Percentiles rank a stretch among this genome's conserved stretches.
Conservation (phyloP, 2,329 filamentous ascomycete species). For the Cytospora piceicola region DNA sequence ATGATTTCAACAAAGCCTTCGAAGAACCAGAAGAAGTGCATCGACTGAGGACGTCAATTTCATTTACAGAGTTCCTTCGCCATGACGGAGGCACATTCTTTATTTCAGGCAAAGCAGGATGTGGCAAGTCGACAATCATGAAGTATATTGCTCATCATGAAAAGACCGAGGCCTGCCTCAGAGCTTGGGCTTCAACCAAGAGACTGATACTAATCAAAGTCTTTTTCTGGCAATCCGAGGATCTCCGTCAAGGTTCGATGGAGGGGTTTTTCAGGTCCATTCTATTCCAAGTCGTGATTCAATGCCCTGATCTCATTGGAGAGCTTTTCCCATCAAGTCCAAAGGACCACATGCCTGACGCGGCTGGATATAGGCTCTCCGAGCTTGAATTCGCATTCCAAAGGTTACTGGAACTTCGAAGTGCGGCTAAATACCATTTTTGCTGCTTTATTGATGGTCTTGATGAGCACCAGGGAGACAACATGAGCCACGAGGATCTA, state of each 20-base stretch:
- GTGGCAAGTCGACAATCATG: constrained; percentile 27
- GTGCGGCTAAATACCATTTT: neutral
- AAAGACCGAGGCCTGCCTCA: neutral
- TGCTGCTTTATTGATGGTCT: neutral
- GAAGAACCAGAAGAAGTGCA: constrained; percentile 5
- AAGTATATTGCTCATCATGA: constrained; percentile 11
- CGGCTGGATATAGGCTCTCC: neutral
- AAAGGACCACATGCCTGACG: neutral
- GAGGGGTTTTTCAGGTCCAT: constrained; percentile 33
- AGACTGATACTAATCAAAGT: constrained; percentile 23
- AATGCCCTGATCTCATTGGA: constrained; percentile 30
- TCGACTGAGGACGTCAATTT: neutral
- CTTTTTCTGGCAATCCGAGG: constrained; percentile 31
- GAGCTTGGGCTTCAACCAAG: constrained; percentile 9
- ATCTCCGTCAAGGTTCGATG: constrained; percentile 28
- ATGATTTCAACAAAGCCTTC: neutral
- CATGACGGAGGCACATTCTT: neutral
- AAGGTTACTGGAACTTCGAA: neutral
- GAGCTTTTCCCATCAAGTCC: constrained; percentile 19
- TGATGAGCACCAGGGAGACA: constrained; percentile 21
- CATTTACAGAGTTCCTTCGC: constrained; percentile 11
- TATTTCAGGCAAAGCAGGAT: constrained; percentile 25
- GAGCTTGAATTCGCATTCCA: constrained; percentile 8
- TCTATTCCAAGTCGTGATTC: constrained; percentile 31
- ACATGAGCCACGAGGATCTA: constrained; percentile 9